phyloP scores from a whole-genome alignment of 441 rosid genomes.

The Bruguiera hainesii region DNA sequence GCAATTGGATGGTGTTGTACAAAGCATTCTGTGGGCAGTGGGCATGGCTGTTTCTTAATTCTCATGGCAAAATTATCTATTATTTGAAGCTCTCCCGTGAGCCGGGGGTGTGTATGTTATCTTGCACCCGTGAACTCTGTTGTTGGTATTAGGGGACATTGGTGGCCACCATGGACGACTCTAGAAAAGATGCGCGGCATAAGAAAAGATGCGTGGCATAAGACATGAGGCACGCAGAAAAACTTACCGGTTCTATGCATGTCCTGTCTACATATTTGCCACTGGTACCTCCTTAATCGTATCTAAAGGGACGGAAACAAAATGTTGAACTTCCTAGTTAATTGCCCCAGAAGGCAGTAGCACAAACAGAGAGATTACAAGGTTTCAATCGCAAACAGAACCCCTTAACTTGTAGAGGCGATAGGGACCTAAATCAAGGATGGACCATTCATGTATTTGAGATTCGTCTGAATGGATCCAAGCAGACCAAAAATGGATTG shows the following conservation, averaged over 20 bases:
- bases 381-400: no score
- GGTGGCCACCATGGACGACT: conserved; percentile 3
- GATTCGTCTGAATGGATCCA: no score
- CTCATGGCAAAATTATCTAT: not conserved
- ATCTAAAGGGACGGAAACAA: no score
- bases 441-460: no score
- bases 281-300: no score
- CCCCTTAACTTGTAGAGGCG: no score
- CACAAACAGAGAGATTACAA: no score
- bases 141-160: conserved; percentile 25
- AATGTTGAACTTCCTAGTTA: no score
- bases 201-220: not conserved
- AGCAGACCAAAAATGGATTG: no score
- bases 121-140: conserved; percentile 35
- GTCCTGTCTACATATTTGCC: no score
- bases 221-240: not conserved
- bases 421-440: no score
- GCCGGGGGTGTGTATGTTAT: not conserved
- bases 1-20: not conserved
- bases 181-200: conserved; percentile 9
- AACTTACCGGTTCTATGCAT: not conserved
- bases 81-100: conserved; percentile 28
- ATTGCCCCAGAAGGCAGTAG: no score
- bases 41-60: not conserved
- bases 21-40: not conserved